A percentile compares a stretch with the other conserved stretches of the same genome.
phyloP scores from a whole-genome alignment of 2,329 filamentous ascomycete species.

The Salinomyces thailandicus region DNA sequence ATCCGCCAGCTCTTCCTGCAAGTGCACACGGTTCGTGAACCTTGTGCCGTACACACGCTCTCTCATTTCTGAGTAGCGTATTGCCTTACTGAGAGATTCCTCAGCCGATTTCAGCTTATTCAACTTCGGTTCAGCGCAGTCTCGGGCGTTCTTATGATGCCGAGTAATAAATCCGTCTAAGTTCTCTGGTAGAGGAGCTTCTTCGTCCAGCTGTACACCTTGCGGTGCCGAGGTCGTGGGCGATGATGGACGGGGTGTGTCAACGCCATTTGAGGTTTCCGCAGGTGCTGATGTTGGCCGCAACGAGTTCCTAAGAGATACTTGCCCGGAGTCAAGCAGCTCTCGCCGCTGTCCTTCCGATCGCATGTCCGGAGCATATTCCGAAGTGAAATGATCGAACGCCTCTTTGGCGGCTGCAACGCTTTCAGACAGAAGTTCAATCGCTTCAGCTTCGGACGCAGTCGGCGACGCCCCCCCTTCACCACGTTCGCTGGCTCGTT shows the following conservation, averaged over 20 bases:
- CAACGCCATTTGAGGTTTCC: neutral
- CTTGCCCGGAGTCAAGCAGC: neutral
- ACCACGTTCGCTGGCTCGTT: too few relatives aligned
- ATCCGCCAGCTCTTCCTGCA: slow-evolving; percentile 13
- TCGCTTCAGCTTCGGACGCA: too few relatives aligned
- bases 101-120: slow-evolving; percentile 13
- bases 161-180: neutral
- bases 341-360: slow-evolving; percentile 7
- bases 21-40: slow-evolving; percentile 8
- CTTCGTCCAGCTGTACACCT: neutral
- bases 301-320: neutral
- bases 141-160: too few relatives aligned
- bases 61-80: slow-evolving; percentile 9
- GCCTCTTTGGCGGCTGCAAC: slow-evolving; percentile 11
- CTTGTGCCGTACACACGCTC: slow-evolving; percentile 9
- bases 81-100: slow-evolving; percentile 10
- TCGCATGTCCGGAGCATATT: slow-evolving; percentile 9
- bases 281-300: neutral
- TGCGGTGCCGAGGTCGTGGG: neutral
- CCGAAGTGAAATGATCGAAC: slow-evolving; percentile 12
- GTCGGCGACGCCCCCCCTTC: too few relatives aligned
- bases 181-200: neutral
- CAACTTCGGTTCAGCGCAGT: too few relatives aligned
- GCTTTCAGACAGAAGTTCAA: slow-evolving; percentile 7
- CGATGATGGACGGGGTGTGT: neutral